phyloP scores from a whole-genome alignment of 306 rosid species.

The Boehmeria nivea region DNA sequence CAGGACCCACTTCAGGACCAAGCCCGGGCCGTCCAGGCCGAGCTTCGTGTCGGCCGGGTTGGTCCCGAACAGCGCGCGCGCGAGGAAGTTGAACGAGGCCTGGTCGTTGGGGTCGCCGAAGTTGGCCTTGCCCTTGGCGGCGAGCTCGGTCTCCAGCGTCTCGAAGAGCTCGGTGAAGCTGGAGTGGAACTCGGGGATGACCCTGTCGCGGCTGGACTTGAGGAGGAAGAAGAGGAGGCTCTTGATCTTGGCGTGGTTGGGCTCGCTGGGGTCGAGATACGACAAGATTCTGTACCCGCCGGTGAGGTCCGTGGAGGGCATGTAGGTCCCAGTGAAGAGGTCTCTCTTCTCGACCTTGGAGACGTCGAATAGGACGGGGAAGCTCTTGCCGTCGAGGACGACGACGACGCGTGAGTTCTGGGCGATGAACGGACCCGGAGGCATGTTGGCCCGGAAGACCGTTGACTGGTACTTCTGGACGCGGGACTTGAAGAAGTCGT shows the following conservation, averaged over 20 bases:
- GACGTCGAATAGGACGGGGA: constrained; percentile 70
- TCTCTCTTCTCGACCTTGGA: constrained; percentile 70
- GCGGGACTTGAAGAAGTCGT: constrained; percentile 56
- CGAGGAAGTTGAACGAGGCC: constrained; percentile 67
- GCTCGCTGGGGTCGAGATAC: constrained; percentile 86
- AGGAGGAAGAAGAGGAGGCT: constrained; percentile 59
- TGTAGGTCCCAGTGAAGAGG: constrained; percentile 76
- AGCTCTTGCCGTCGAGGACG: constrained; percentile 75
- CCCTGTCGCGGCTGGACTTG: constrained; percentile 40
- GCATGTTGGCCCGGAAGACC: constrained; percentile 78
- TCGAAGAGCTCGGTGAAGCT: constrained; percentile 47
- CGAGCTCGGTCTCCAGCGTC: constrained; percentile 44
- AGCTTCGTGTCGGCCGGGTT: constrained; percentile 51
- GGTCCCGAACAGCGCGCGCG: constrained; percentile 39
- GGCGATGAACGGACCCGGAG: constrained; percentile 74
- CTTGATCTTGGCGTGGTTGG: constrained; percentile 60
- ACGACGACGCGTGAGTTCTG: constrained; percentile 53
- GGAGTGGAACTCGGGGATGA: constrained; percentile 65
- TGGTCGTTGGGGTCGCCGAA: constrained; percentile 54
- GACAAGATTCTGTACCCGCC: constrained; percentile 86
- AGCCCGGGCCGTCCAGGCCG: constrained; percentile 54
- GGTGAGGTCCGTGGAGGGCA: constrained; percentile 78
- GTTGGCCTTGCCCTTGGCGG: constrained; percentile 39
- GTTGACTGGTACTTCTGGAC: constrained; percentile 57
- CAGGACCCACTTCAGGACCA: constrained; percentile 55